Conservation (phyloP, 2,329 filamentous ascomycete genomes). For the Aspergillus bombycis region DNA sequence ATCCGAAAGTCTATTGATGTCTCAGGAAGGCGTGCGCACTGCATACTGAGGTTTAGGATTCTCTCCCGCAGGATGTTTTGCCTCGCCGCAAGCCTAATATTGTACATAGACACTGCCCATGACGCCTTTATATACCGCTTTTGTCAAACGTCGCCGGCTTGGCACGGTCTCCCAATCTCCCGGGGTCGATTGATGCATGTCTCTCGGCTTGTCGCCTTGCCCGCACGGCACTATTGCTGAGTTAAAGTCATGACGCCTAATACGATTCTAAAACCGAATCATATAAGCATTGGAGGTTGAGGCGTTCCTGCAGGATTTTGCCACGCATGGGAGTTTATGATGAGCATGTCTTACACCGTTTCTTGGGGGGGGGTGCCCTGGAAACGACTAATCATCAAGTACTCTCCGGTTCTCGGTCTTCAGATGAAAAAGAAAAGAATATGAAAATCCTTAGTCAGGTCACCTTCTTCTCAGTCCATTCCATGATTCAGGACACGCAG, state of each 20-base stretch:
- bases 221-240: neutral
- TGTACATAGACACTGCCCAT: no score
- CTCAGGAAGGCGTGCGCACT: neutral
- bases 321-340: neutral
- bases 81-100: neutral
- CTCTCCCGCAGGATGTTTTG: neutral
- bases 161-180: neutral
- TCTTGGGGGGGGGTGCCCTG: neutral
- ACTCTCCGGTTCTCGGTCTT: neutral
- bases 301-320: neutral
- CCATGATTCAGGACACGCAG: neutral
- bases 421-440: neutral
- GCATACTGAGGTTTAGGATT: neutral
- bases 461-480: neutral
- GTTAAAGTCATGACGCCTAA: neutral
- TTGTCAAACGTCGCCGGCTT: neutral
- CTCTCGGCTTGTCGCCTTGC: neutral
- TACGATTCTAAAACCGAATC: neutral
- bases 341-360: neutral
- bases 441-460: neutral
- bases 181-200: neutral
- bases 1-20: neutral
- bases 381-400: neutral
- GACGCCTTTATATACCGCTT: no score
- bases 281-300: no score